Evolutionary conservation across 768 basidiomycete genomes (phyloP), one percentile per base, ranked within the genome.

Genomic region (Cystobasidium tubakii): DNA sequence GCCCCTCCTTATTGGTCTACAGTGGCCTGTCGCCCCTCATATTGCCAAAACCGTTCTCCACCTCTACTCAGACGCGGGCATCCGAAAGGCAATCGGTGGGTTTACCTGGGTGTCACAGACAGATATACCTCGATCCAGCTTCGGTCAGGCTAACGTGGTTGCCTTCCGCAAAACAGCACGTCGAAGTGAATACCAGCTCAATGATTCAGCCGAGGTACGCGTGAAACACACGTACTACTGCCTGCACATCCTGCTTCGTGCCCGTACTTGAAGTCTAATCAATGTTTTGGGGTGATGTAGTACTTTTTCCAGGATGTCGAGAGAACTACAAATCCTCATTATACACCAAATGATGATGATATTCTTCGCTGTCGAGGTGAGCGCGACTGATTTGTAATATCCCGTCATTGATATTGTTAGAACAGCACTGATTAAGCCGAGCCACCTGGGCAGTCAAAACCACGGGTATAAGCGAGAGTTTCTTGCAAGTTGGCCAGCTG

Each of bases 391-490:
- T n/a, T n/a, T n/a, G 27, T n/a, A 33, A 39, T 62, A 39, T 29
- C 21, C 21, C 27, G 6, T 4, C 12, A 39, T 66, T 46, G 15
- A 25, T 42, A 19, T 46, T 15, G 39, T 39, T 39, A 6, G 15
- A 39, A 15, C 39, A 39, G 39, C 39, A 39, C 6, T 39, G 39
- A 39, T 15, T 39, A 15, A 39, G 6, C 39, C 7, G 7, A 39
- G 15, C 15, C 39, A 15, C 39, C 39, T 15, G 39, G 7, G 15
- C 43, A 67, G 94, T 97, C 62, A 97, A 96, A 84, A 97, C 95
- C 0, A 97, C 95, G 0, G 95, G 95, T 75, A 97, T 98, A 80
- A 95, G 92, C 0, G 95, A 97, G 83, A 97, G 94, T 27, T 92
- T 88, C 95, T 74, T 94, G 90, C 46, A 74, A 46, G 73, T 74